Percentiles rank a stretch among this genome's conserved stretches.
These are phyloP conservation scores for Pythium sukuiense DNA, from an alignment of 352 stramenopile genomes.

Conservation along the genomic window DNA sequence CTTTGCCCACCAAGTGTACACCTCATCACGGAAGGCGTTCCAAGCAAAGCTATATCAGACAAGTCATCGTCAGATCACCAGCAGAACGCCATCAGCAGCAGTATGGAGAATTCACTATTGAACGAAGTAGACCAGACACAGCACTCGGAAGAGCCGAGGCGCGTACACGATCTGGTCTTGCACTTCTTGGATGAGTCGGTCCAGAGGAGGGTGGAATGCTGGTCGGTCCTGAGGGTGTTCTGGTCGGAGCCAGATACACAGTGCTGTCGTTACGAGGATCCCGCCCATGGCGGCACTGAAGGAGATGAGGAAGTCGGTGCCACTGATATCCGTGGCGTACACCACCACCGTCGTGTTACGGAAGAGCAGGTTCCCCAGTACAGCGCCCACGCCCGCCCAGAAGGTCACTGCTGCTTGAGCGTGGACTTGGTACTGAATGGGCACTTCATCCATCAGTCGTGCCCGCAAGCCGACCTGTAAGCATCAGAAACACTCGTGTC, in stretches of 20 bases:
- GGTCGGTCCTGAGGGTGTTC: slow-evolving; percentile 65
- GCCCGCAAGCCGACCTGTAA: slow-evolving; percentile 67
- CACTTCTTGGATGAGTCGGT: slow-evolving; percentile 53
- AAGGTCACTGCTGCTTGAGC: slow-evolving; percentile 67
- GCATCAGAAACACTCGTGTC: too few relatives aligned
- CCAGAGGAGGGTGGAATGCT: slow-evolving; percentile 51
- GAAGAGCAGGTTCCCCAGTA: slow-evolving; percentile 63
- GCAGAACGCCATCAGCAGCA: not conserved
- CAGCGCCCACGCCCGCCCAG: slow-evolving; percentile 62
- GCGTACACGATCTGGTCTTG: slow-evolving; percentile 65
- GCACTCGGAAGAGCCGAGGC: slow-evolving; percentile 59
- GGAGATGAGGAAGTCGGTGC: slow-evolving; percentile 59
- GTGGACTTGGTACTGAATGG: slow-evolving; percentile 76
- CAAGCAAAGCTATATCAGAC: slow-evolving; percentile 52
- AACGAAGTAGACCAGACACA: slow-evolving; percentile 72
- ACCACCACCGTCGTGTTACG: slow-evolving; percentile 65
- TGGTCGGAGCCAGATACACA: slow-evolving; percentile 56
- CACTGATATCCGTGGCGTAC: slow-evolving; percentile 70
- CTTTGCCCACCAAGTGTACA: slow-evolving; percentile 72
- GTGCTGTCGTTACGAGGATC: slow-evolving; percentile 47
- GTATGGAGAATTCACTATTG: slow-evolving; percentile 43
- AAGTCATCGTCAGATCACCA: not conserved
- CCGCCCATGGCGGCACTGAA: slow-evolving; percentile 54
- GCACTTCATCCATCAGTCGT: slow-evolving; percentile 77
- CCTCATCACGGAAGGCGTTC: slow-evolving; percentile 71